Evolutionary conservation across 495 filamentous ascomycete species (phyloP).

Genomic region (Hypoxylon lenormandii): DNA sequence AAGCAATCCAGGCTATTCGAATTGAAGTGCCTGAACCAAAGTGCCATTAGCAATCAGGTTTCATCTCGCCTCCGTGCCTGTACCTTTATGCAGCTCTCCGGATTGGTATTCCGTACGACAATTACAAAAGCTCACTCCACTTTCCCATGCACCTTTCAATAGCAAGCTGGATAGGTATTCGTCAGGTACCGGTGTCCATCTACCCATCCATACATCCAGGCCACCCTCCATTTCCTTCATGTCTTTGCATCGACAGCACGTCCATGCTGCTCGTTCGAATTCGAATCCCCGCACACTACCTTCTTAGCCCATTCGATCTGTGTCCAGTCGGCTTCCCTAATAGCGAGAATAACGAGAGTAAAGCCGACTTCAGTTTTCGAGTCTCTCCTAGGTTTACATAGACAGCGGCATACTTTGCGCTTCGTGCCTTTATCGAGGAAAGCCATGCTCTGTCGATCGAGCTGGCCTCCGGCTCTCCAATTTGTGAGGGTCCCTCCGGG

Average conservation of each 20-base stretch:
- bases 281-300: constrained; percentile 40
- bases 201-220: constrained; percentile 7
- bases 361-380: constrained; percentile 54
- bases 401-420: constrained; percentile 63
- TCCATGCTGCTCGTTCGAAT: constrained; percentile 13
- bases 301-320: constrained; percentile 58
- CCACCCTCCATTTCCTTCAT: constrained; percentile 7
- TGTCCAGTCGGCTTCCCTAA: constrained; percentile 66
- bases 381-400: constrained; percentile 65
- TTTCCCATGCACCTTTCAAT: constrained; percentile 1
- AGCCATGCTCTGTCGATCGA: constrained; percentile 60
- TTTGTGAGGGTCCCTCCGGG: constrained; percentile 62
- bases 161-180: constrained; percentile 17
- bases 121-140: neutral
- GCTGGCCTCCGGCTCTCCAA: constrained; percentile 60
- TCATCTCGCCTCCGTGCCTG: neutral
- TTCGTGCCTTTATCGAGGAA: constrained; percentile 52
- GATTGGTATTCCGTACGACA: constrained; percentile 8
- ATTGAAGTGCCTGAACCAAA: neutral
- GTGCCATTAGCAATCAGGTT: constrained; percentile 5
- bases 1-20: neutral
- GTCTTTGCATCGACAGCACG: constrained; percentile 4
- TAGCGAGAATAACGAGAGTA: constrained; percentile 63
- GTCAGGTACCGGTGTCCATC: neutral
- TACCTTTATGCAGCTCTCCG: constrained; percentile 3